Conservation (phyloP, 106 monocot species). For the Acanthochlamys bracteata region DNA sequence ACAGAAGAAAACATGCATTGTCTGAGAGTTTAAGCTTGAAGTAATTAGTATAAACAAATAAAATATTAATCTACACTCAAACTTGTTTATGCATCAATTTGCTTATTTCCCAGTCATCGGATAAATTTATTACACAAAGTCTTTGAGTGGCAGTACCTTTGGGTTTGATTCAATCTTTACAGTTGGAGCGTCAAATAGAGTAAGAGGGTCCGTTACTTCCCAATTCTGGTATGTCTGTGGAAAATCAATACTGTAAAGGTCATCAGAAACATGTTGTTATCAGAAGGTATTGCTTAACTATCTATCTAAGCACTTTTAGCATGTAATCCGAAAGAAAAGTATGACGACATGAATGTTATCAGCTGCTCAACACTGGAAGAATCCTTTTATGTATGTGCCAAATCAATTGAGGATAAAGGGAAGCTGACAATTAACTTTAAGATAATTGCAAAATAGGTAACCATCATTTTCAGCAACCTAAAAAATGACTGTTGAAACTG, state of each 20-base stretch:
- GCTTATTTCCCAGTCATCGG: neutral
- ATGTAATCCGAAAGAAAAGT: neutral
- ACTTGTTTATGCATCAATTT: too few species aligned
- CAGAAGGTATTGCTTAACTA: neutral
- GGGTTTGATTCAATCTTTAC: conserved; percentile 87
- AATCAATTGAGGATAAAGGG: neutral
- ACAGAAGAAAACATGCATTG: too few species aligned
- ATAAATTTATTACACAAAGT: neutral
- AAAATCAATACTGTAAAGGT: conserved; percentile 59
- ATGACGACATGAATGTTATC: neutral
- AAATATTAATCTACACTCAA: too few species aligned
- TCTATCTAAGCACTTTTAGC: too few species aligned
- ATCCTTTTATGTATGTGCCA: neutral
- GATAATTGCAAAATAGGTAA: neutral
- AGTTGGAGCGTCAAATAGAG: conserved; percentile 77
- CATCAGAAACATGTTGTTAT: conserved; percentile 2
- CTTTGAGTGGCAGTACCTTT: conserved; percentile 37
- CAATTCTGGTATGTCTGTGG: conserved; percentile 78
- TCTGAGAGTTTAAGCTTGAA: too few species aligned
- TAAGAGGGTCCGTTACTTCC: conserved; percentile 83
- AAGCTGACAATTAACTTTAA: neutral
- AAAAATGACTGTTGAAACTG: neutral
- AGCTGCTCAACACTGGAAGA: too few species aligned
- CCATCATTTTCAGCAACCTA: neutral
- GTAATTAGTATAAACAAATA: too few species aligned